These are phyloP conservation scores for Trypanosoma lewisi DNA, from an alignment of 208 protist genomes.

Conservation along the genomic window DNA sequence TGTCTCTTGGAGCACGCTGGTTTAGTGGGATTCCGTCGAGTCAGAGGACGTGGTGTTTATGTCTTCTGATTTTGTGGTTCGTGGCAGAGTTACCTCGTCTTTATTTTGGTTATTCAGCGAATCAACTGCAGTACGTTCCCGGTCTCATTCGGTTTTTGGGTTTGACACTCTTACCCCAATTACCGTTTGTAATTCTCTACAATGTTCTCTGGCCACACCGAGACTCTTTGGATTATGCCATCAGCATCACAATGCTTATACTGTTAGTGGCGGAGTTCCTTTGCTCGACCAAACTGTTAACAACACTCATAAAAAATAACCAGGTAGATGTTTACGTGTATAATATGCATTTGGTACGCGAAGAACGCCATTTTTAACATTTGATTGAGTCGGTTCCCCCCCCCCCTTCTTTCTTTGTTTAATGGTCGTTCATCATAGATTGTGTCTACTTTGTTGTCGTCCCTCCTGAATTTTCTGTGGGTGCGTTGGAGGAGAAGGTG, in stretches of 20 bases:
- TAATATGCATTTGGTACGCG: slow-evolving; percentile 13
- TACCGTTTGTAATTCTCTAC: slow-evolving; percentile 45
- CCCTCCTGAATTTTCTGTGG: too few species aligned
- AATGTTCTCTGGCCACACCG: slow-evolving; percentile 34
- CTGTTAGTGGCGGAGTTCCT: slow-evolving; percentile 47
- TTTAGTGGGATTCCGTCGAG: slow-evolving; percentile 13
- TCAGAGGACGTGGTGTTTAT: slow-evolving; percentile 45
- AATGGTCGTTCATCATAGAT: neutral
- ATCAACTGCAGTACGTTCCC: slow-evolving; percentile 40
- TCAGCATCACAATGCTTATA: slow-evolving; percentile 63
- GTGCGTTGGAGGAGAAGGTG: too few species aligned
- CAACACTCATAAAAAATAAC: slow-evolving; percentile 52
- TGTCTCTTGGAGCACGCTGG: slow-evolving; percentile 42
- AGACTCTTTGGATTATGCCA: slow-evolving; percentile 57
- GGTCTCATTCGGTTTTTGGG: slow-evolving; percentile 47
- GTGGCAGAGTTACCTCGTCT: slow-evolving; percentile 45
- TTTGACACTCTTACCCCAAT: slow-evolving; percentile 56
- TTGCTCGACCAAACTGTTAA: slow-evolving; percentile 28
- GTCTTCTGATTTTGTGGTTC: slow-evolving; percentile 48
- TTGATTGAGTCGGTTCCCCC: too few species aligned
- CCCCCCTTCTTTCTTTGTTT: too few species aligned
- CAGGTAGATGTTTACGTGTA: slow-evolving; percentile 72
- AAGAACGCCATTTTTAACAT: slow-evolving; percentile 5
- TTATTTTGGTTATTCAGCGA: slow-evolving; percentile 43
- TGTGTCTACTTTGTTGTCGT: too few species aligned